Evolutionary conservation across 352 stramenopile genomes (phyloP).

Genomic region (Phytopythium cucurbitacearum): DNA sequence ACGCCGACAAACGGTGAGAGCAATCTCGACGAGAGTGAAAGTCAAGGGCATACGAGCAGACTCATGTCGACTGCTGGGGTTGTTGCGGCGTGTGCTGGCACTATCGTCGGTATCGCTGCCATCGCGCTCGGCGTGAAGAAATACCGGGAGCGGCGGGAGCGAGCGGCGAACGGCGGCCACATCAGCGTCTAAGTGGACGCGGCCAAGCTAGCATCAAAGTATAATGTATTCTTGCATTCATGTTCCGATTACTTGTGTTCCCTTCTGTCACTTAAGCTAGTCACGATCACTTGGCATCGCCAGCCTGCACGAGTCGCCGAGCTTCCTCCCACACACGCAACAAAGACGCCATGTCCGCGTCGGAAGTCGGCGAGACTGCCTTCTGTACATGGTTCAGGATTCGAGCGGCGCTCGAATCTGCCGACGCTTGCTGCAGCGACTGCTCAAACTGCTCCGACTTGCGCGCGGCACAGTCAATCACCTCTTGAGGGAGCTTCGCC

Average conservation of each 20-base stretch:
- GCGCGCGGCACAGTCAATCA: slow-evolving; percentile 89
- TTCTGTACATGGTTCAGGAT: slow-evolving; percentile 15
- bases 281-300: background rate
- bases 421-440: slow-evolving; percentile 35
- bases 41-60: too few relatives aligned
- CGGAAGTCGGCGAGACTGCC: slow-evolving; percentile 3
- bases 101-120: too few relatives aligned
- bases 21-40: too few relatives aligned
- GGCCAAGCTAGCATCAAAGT: background rate
- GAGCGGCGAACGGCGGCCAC: background rate
- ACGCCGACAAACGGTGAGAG: too few relatives aligned
- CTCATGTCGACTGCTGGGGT: too few relatives aligned
- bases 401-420: slow-evolving; percentile 18
- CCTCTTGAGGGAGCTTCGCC: slow-evolving; percentile 93
- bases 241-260: background rate
- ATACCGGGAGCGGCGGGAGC: too few relatives aligned
- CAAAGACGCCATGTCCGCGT: slow-evolving; percentile 11
- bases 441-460: slow-evolving; percentile 91
- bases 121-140: too few relatives aligned
- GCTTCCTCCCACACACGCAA: slow-evolving; percentile 4
- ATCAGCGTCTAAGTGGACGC: background rate
- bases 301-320: background rate
- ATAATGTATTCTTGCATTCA: slow-evolving; percentile 3
- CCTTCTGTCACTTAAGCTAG: too few relatives aligned
- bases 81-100: too few relatives aligned